Base-by-base conservation (phyloP, 1,139 yeast species). In the Saccharomycopsis crataegensis region DNA sequence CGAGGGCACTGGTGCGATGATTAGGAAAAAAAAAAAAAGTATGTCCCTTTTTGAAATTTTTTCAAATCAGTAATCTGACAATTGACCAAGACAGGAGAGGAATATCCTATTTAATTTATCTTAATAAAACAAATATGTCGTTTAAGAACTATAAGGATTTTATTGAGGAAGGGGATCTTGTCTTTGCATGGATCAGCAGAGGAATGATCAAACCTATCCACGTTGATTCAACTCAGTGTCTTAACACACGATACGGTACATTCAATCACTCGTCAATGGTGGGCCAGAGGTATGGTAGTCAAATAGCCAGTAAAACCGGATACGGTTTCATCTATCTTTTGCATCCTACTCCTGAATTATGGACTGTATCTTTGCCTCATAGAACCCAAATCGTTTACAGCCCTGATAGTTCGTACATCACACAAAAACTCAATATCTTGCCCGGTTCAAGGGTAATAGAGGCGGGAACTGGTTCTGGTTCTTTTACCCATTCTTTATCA, bases 401-500 rank as follows among this genome's bases (percentile, higher is more conserved):
- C 0, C 96, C 96, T 8, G 99, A 94, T 65, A 86, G 96, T 2
- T 82, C 96, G 34, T 93, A 89, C 64, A 90, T 94, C 55, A 78
- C 86, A 60, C 96, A 91, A 66, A 72, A 96, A 62, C 71, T 93
- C 60, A 78, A 80, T 49, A 83, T 94, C 51, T 72, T 79, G 11
- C 80, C 87, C 22, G 94, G 94, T 0, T 78, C 90, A 1, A 72
- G 81, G 59, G 94, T 93, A 12, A 84, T 94, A 52, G 99, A 94
- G 68, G 96, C 98, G 0, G 99, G 99, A 43, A 94, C 99, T 0
- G 99, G 99, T 1, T 87, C 96, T 6, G 99, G 95, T 0, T 89
- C 96, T 1, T 88, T 94, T 64, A 86, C 97, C 5, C 99, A 94
- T 69, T 85, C 96, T 0, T 80, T 93, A 68, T 86, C 96, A 2